Conservation (phyloP, 331 rosid species). For the Arachis monticola region DNA sequence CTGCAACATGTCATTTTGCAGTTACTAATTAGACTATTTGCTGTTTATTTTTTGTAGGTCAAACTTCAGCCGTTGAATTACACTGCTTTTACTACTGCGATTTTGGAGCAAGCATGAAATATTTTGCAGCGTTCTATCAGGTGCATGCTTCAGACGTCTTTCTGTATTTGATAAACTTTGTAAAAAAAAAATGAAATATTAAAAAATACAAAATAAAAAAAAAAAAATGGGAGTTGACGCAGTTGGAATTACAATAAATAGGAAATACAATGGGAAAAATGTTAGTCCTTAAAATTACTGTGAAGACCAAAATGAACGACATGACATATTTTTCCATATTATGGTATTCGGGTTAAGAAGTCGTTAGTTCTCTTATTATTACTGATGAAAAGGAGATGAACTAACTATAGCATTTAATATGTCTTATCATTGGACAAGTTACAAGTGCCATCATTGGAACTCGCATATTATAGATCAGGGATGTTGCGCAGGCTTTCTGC, state of each 20-base stretch:
- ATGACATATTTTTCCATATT: too few species aligned
- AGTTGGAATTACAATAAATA: too few species aligned
- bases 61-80: conserved; percentile 89
- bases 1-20: conserved; percentile 2
- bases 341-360: too few species aligned
- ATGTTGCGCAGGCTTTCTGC: conserved; percentile 98
- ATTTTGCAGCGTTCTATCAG: conserved; percentile 91
- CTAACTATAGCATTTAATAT: conserved; percentile 24
- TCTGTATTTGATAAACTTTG: background rate
- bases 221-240: too few species aligned
- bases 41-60: conserved; percentile 60
- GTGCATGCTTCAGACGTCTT: conserved; percentile 44
- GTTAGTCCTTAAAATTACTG: too few species aligned
- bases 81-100: conserved; percentile 85
- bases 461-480: conserved; percentile 95
- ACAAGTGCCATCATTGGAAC: conserved; percentile 99
- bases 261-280: too few species aligned
- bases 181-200: too few species aligned
- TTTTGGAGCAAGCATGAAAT: conserved; percentile 97
- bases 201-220: too few species aligned
- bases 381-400: too few species aligned
- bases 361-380: too few species aligned
- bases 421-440: conserved; percentile 81
- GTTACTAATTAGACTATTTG: conserved; percentile 15
- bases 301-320: too few species aligned